A percentile compares a stretch with the other conserved stretches of the same genome.
Conservation (phyloP, 2,329 filamentous ascomycete genomes). For the Ophiosphaerella korrae region DNA sequence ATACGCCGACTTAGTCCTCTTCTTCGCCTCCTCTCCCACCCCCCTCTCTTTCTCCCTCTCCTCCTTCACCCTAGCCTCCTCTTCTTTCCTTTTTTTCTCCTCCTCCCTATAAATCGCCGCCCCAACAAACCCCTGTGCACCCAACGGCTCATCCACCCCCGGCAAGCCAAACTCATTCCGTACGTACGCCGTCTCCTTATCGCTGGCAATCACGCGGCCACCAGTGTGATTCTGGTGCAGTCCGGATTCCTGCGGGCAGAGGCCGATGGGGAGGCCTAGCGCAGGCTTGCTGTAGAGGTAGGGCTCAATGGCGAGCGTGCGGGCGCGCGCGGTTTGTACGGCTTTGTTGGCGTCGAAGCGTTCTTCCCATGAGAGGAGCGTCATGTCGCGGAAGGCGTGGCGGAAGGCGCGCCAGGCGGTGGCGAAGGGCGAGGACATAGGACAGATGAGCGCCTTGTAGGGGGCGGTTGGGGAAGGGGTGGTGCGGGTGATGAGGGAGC, state of each 20-base stretch:
- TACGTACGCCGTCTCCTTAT: constrained; percentile 11
- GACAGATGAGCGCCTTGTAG: constrained; percentile 33
- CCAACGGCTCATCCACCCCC: constrained; percentile 8
- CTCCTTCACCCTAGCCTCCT: constrained; percentile 2
- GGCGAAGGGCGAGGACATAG: constrained; percentile 35
- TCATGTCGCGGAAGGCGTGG: constrained; percentile 48
- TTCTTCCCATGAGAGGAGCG: constrained; percentile 49
- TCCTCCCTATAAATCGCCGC: constrained; percentile 1
- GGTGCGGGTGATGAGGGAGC: constrained; percentile 13
- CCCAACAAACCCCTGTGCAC: constrained; percentile 10
- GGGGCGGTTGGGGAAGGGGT: constrained; percentile 4
- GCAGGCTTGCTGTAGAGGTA: constrained; percentile 34
- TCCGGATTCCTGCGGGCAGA: constrained; percentile 10
- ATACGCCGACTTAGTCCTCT: background rate
- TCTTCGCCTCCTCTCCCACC: background rate
- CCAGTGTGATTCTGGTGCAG: constrained; percentile 4
- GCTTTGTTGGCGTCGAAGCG: constrained; percentile 36
- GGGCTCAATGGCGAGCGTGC: constrained; percentile 23
- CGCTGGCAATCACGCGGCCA: background rate
- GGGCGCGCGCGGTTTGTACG: constrained; percentile 27
- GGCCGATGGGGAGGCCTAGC: constrained; percentile 15
- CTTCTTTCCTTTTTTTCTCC: constrained; percentile 1
- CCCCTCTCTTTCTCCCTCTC: background rate
- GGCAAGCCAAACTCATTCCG: constrained; percentile 16
- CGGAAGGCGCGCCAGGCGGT: constrained; percentile 47